Conservation (phyloP, 441 rosid species). For the Bruguiera hainesii region DNA sequence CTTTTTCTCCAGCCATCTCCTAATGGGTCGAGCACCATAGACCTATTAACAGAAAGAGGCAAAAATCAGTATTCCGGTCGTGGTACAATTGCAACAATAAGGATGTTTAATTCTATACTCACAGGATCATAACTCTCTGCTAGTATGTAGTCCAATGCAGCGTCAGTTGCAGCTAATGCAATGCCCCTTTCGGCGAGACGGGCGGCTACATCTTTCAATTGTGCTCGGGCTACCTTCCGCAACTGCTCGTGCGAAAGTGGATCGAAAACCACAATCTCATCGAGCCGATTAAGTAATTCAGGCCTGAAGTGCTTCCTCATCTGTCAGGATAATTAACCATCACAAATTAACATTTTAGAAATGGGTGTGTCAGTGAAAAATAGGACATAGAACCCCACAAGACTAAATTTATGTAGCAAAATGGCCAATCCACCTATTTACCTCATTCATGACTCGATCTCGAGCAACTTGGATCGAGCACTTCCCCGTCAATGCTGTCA, state of each 20-base stretch:
- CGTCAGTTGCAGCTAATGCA: conserved; percentile 73
- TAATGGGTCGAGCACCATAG: conserved; percentile 84
- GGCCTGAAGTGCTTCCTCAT: conserved; percentile 81
- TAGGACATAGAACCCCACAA: too few relatives aligned
- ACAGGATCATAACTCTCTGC: conserved; percentile 83
- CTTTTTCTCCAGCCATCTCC: conserved; percentile 91
- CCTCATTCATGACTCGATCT: conserved; percentile 81
- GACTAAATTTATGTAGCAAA: too few relatives aligned
- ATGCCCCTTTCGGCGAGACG: conserved; percentile 81
- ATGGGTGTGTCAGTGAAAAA: conserved; percentile 21
- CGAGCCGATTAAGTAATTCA: conserved; percentile 78
- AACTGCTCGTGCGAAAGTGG: conserved; percentile 86
- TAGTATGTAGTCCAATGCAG: conserved; percentile 70
- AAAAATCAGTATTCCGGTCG: background rate
- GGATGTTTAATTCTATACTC: conserved; percentile 20
- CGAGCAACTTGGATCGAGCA: conserved; percentile 74
- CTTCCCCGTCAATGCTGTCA: conserved; percentile 68
- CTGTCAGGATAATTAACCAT: conserved; percentile 22
- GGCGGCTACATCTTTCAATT: conserved; percentile 79
- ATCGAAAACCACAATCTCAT: conserved; percentile 81
- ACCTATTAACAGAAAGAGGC: conserved; percentile 34
- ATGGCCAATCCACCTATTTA: conserved; percentile 2
- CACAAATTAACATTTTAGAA: conserved; percentile 20
- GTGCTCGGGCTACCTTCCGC: conserved; percentile 69
- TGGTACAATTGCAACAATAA: background rate